Evolutionary conservation across 805 yeast genomes (phyloP), one percentile per base, ranked within the genome.

Genomic region (Starmerella ratchasimensis): DNA sequence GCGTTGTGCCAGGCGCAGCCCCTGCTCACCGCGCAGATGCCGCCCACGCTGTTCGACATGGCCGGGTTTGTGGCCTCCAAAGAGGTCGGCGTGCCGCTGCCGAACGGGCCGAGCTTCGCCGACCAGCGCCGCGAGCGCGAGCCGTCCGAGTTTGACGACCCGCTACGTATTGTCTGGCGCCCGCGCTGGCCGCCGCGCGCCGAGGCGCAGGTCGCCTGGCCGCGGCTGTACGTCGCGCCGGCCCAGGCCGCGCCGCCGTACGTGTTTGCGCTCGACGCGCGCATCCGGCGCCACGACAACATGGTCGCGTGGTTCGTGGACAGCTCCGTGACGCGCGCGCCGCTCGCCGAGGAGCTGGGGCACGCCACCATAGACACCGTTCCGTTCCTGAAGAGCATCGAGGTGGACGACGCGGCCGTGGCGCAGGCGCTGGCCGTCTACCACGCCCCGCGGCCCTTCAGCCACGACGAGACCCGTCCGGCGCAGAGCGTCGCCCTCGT

Each of bases 91-190:
- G 68, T 76, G 31, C 78, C 93, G 1, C 65, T 90, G 24, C 95
- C 96, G 0, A 94, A 94, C 10, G 99, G 98, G 0, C 97, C 99
- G 10, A 81, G 79, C 54, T 90, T 84, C 58, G 97, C 86, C 59
- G 94, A 94, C 0, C 59, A 86, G 13, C 32, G 55, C 57, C 20
- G 88, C 42, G 96, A 86, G 54, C 80, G 69, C 57, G 82, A 21
- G 9, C 39, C 39, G 5, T 16, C 80, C 38, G 97, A 88, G 56
- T 86, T 90, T 60, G 86, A 86, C 51, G 72, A 94, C 7, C 69
- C 88, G 28, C 95, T 86, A 52, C 64, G 94, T 53, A 74, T 84
- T 18, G 83, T 90, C 17, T 78, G 81, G 59, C 67, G 99, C 43
- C 63, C 63, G 13, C 81, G 47, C 9, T 37, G 37, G 34, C 21